These are phyloP conservation scores for Fusarium sp. DNA, from an alignment of 2,329 filamentous ascomycete genomes.

Conservation along the genomic window DNA sequence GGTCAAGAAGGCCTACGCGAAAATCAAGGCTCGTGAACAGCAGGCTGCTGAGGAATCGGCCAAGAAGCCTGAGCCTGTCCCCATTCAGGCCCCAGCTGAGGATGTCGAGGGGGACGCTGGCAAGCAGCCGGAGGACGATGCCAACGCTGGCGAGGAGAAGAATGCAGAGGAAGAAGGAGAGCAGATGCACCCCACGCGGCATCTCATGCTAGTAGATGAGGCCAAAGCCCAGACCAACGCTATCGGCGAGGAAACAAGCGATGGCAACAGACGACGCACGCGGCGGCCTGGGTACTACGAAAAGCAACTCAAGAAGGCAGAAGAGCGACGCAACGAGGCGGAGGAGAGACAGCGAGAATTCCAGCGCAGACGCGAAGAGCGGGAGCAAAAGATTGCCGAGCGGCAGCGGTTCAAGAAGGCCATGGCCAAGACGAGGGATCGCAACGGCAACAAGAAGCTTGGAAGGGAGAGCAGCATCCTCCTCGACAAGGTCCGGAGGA, in stretches of 20 bases:
- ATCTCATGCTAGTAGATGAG: constrained; percentile 53
- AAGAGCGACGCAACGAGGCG: constrained; percentile 52
- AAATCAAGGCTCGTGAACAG: constrained; percentile 70
- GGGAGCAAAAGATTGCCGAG: constrained; percentile 69
- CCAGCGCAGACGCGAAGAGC: constrained; percentile 64
- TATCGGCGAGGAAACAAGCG: constrained; percentile 33
- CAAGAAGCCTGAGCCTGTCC: constrained; percentile 20
- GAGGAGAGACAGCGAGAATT: constrained; percentile 55
- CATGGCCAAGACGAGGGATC: constrained; percentile 76
- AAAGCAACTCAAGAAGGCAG: constrained; percentile 64
- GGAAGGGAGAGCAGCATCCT: constrained; percentile 81
- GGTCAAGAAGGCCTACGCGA: constrained; percentile 89
- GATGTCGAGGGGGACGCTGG: constrained; percentile 33
- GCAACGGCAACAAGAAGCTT: constrained; percentile 78
- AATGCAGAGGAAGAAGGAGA: constrained; percentile 33
- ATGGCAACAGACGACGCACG: constrained; percentile 49
- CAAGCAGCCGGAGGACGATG: constrained; percentile 27
- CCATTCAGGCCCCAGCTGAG: constrained; percentile 24
- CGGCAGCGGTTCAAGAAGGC: constrained; percentile 70
- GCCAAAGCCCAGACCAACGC: constrained; percentile 47
- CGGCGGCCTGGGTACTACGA: constrained; percentile 66
- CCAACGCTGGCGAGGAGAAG: constrained; percentile 25
- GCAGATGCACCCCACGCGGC: constrained; percentile 50
- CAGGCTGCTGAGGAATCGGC: constrained; percentile 38
- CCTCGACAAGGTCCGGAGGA: constrained; percentile 77